Percentiles rank a stretch among this genome's conserved stretches.
phyloP scores from a whole-genome alignment of 108 stramenopile genomes.

The Poteriospumella lacustris region DNA sequence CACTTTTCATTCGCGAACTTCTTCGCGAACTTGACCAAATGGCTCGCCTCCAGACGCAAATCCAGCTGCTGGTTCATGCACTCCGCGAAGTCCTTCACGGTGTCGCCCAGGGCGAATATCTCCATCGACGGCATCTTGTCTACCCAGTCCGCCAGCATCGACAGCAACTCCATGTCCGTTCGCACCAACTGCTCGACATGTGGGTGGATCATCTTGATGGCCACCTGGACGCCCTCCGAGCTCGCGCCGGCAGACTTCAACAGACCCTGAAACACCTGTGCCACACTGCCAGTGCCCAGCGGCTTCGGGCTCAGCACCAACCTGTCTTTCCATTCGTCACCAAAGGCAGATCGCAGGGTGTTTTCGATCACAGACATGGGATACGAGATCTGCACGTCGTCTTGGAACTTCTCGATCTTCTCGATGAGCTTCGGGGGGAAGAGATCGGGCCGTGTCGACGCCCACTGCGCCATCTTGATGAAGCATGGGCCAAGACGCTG shows the following conservation, averaged over 20 bases:
- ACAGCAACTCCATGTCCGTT: slow-evolving; percentile 72
- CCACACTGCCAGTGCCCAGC: slow-evolving; percentile 76
- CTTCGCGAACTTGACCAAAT: slow-evolving; percentile 50
- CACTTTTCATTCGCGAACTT: slow-evolving; percentile 60
- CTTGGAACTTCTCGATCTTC: slow-evolving; percentile 75
- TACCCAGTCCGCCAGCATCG: slow-evolving; percentile 57
- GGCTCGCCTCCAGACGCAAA: slow-evolving; percentile 66
- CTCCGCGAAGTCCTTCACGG: slow-evolving; percentile 73
- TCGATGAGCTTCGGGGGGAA: slow-evolving; percentile 70
- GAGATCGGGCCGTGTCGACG: slow-evolving; percentile 74
- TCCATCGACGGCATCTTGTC: slow-evolving; percentile 43
- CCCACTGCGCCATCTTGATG: slow-evolving; percentile 84
- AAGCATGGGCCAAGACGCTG: slow-evolving; percentile 78
- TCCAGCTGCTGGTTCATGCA: slow-evolving; percentile 77
- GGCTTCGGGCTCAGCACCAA: slow-evolving; percentile 40
- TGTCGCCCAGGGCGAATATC: slow-evolving; percentile 55
- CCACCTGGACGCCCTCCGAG: slow-evolving; percentile 44
- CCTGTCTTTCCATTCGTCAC: slow-evolving; percentile 55
- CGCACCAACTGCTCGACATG: slow-evolving; percentile 61
- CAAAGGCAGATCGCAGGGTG: slow-evolving; percentile 59
- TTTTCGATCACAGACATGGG: slow-evolving; percentile 25
- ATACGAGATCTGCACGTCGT: slow-evolving; percentile 69
- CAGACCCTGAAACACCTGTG: slow-evolving; percentile 64
- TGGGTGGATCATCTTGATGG: slow-evolving; percentile 82
- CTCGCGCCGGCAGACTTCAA: slow-evolving; percentile 61